Evolutionary conservation across 2,329 filamentous ascomycete genomes (phyloP).

Genomic region (Celoporthe dispersa): DNA sequence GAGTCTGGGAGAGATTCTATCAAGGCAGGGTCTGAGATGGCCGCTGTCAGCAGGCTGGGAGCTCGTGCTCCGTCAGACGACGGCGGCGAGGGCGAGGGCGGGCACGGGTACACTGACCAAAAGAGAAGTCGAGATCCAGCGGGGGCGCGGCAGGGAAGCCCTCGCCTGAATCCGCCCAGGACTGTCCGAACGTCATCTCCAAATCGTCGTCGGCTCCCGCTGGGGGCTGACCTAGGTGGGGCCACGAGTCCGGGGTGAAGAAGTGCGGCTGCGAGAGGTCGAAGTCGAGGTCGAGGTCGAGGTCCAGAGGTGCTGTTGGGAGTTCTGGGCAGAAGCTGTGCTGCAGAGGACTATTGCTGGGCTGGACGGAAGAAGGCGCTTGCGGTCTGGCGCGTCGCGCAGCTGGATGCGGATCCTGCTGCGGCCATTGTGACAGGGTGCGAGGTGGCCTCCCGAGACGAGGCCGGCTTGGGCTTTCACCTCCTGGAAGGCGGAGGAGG

Average conservation of each 20-base stretch:
- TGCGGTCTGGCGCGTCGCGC: slow-evolving; percentile 31
- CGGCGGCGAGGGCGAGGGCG: too few relatives aligned
- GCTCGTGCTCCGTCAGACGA: background rate
- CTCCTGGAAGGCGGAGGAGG: background rate
- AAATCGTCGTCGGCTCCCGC: background rate
- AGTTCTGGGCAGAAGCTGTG: slow-evolving; percentile 10
- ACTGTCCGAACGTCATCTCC: slow-evolving; percentile 23
- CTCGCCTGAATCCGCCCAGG: slow-evolving; percentile 24
- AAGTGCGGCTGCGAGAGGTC: slow-evolving; percentile 17
- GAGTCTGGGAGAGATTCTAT: slow-evolving; percentile 28
- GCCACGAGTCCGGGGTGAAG: slow-evolving; percentile 21
- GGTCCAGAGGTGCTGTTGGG: slow-evolving; percentile 14
- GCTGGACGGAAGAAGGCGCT: slow-evolving; percentile 27
- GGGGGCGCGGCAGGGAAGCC: slow-evolving; percentile 18
- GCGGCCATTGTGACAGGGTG: slow-evolving; percentile 39
- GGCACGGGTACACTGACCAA: slow-evolving; percentile 12
- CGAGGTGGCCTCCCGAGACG: slow-evolving; percentile 35
- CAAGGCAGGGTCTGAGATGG: slow-evolving; percentile 23
- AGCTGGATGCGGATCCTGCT: slow-evolving; percentile 32
- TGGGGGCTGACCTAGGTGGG: slow-evolving; percentile 15
- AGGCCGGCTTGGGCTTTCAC: slow-evolving; percentile 34
- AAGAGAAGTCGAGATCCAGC: slow-evolving; percentile 25
- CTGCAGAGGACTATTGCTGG: slow-evolving; percentile 3
- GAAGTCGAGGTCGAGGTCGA: slow-evolving; percentile 5
- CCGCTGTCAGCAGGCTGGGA: slow-evolving; percentile 1